phyloP scores from a whole-genome alignment of 768 basidiomycete genomes.

The Neoboletus brunneissimus region DNA sequence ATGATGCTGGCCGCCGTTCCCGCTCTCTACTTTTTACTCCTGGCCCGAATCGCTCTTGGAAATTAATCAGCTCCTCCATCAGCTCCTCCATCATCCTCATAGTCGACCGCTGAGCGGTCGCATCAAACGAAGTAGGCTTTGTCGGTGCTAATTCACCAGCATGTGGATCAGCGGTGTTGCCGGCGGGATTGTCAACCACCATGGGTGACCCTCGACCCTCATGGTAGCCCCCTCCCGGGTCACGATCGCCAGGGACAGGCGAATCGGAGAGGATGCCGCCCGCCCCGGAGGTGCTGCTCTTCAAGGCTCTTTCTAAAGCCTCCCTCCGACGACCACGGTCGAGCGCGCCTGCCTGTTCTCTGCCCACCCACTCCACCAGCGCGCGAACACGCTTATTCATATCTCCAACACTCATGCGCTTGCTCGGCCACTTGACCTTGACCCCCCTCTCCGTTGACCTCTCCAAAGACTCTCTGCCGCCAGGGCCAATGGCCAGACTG shows the following conservation, averaged over 20 bases:
- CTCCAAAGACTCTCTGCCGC: conserved; percentile 54
- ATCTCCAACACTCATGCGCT: conserved; percentile 93
- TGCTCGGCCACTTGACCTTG: conserved; percentile 90
- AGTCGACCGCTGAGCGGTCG: conserved; percentile 37
- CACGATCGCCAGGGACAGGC: conserved; percentile 16
- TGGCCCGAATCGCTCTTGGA: conserved; percentile 85
- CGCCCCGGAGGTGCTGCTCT: conserved; percentile 8
- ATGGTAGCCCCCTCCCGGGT: conserved; percentile 7
- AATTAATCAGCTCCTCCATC: conserved; percentile 83
- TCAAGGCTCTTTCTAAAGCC: conserved; percentile 58
- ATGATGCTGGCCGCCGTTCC: conserved; percentile 44
- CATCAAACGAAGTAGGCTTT: conserved; percentile 7
- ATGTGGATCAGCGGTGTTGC: conserved; percentile 15
- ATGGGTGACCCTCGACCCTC: conserved; percentile 30
- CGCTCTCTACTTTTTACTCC: conserved; percentile 51
- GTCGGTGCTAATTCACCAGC: conserved; percentile 7
- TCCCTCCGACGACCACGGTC: conserved; percentile 70
- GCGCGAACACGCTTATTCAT: conserved; percentile 94
- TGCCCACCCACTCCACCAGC: conserved; percentile 90
- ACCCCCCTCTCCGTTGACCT: conserved; percentile 71
- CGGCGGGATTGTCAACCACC: conserved; percentile 29
- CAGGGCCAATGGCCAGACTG: conserved; percentile 41
- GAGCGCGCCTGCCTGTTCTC: conserved; percentile 74
- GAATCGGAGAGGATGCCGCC: conserved; percentile 4
- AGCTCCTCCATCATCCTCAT: conserved; percentile 89